Conservation (phyloP, 345 rosid genomes). For the Citrus hindsii region DNA sequence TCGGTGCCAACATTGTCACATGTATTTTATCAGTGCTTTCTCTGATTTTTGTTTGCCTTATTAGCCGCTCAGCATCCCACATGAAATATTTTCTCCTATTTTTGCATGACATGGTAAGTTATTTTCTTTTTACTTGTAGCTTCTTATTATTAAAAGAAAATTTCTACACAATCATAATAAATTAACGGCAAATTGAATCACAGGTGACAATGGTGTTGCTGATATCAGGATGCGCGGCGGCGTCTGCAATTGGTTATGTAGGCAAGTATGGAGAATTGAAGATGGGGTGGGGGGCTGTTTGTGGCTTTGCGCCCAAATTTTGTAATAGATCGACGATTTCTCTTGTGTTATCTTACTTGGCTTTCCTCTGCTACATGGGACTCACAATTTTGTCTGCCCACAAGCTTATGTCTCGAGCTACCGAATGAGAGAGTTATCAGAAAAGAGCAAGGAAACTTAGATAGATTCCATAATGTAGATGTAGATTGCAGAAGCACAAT, state of each 20-base stretch:
- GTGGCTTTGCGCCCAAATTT: constrained; percentile 34
- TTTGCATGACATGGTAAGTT: constrained; percentile 52
- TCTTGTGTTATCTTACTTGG: constrained; percentile 39
- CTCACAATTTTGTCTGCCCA: constrained; percentile 34
- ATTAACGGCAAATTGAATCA: background rate
- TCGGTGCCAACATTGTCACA: constrained; percentile 34
- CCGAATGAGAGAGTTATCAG: background rate
- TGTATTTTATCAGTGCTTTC: constrained; percentile 42
- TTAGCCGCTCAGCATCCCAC: constrained; percentile 21
- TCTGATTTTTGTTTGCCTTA: constrained; percentile 22
- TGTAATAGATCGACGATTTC: constrained; percentile 34
- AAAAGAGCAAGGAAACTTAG: background rate
- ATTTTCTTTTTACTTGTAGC: background rate
- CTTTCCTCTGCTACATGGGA: constrained; percentile 41
- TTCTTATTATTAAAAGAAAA: too few species aligned
- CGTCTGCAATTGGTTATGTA: constrained; percentile 42
- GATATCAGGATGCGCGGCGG: constrained; percentile 57
- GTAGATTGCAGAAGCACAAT: background rate
- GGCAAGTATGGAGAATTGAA: constrained; percentile 40
- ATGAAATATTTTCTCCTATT: constrained; percentile 30
- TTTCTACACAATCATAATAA: too few species aligned
- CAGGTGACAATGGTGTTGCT: constrained; percentile 52
- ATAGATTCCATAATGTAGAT: too few species aligned
- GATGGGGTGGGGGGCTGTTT: constrained; percentile 36
- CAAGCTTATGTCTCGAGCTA: constrained; percentile 24